These are phyloP conservation scores for Aspergillus avenaceus DNA, from an alignment of 495 filamentous ascomycete species.

Conservation along the genomic window DNA sequence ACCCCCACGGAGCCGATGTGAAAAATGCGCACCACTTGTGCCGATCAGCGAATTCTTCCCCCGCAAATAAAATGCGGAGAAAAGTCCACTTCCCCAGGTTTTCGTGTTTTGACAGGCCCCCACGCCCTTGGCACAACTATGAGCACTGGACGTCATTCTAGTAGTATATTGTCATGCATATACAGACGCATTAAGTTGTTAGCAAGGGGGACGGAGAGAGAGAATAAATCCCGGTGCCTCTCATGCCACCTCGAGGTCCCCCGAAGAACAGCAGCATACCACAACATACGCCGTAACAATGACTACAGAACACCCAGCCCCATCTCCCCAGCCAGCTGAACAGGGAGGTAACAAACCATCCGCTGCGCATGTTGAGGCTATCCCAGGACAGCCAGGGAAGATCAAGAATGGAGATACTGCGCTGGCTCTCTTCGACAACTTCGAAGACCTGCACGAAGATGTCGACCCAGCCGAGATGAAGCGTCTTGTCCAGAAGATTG, in stretches of 20 bases:
- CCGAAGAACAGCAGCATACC: not conserved
- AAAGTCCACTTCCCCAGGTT: not conserved
- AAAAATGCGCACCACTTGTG: too few relatives aligned
- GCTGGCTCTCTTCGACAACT: slow-evolving; percentile 24
- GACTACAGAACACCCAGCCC: not conserved
- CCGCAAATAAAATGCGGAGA: slow-evolving; percentile 6
- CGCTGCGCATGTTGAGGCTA: slow-evolving; percentile 11
- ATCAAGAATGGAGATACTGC: slow-evolving; percentile 30
- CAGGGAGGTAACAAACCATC: slow-evolving; percentile 6
- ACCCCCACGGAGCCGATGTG: not conserved
- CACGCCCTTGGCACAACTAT: not conserved
- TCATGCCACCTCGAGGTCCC: too few relatives aligned
- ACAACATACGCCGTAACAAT: not conserved
- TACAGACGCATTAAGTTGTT: not conserved
- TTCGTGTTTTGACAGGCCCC: not conserved
- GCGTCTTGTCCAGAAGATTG: slow-evolving; percentile 44
- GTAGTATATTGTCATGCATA: not conserved
- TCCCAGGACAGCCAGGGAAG: slow-evolving; percentile 15
- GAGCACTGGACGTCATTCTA: not conserved
- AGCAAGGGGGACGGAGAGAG: not conserved
- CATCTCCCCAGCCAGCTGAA: not conserved
- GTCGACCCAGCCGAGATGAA: slow-evolving; percentile 38
- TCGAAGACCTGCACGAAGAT: slow-evolving; percentile 25
- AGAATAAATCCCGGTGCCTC: not conserved
- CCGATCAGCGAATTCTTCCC: too few relatives aligned